phyloP scores from a whole-genome alignment of 1,139 yeast genomes.

The Taiozyma onychis region DNA sequence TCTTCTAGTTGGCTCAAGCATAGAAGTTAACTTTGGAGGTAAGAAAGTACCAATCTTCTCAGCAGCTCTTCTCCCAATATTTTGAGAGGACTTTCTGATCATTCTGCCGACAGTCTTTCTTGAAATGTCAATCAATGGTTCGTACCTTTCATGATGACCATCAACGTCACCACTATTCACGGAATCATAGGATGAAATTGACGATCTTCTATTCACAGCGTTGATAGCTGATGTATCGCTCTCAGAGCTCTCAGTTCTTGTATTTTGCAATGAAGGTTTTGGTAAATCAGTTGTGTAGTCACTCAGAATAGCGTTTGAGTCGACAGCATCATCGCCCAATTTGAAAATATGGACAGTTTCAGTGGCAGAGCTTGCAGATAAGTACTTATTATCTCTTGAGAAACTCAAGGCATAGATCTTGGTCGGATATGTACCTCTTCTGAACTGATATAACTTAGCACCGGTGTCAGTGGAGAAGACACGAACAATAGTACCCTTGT shows the following conservation, averaged over 20 bases:
- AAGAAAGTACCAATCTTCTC: slow-evolving; percentile 84
- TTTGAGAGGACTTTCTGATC: slow-evolving; percentile 51
- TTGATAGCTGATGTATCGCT: slow-evolving; percentile 26
- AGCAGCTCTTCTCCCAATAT: slow-evolving; percentile 65
- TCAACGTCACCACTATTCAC: slow-evolving; percentile 32
- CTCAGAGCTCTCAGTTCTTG: slow-evolving; percentile 26
- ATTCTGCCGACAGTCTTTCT: slow-evolving; percentile 68
- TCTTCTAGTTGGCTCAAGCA: slow-evolving; percentile 87
- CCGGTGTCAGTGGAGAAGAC: slow-evolving; percentile 86
- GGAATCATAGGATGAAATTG: slow-evolving; percentile 29
- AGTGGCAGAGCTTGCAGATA: slow-evolving; percentile 84
- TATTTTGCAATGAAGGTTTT: slow-evolving; percentile 10
- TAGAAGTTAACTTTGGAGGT: slow-evolving; percentile 79
- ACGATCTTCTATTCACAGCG: slow-evolving; percentile 23
- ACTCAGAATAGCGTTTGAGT: slow-evolving; percentile 7
- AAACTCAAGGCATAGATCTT: slow-evolving; percentile 80
- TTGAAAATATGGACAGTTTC: slow-evolving; percentile 92
- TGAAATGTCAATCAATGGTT: slow-evolving; percentile 66
- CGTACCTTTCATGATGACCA: slow-evolving; percentile 25
- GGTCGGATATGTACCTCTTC: slow-evolving; percentile 93
- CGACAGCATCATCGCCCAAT: slow-evolving; percentile 33
- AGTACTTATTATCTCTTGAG: slow-evolving; percentile 65
- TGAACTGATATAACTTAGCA: slow-evolving; percentile 75
- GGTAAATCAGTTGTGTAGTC: slow-evolving; percentile 6
- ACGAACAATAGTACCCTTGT: slow-evolving; percentile 88